Percentiles rank a stretch among this genome's conserved stretches.
These are phyloP conservation scores for Aspergillus sclerotioniger DNA, from an alignment of 495 filamentous ascomycete genomes.

Conservation along the genomic window DNA sequence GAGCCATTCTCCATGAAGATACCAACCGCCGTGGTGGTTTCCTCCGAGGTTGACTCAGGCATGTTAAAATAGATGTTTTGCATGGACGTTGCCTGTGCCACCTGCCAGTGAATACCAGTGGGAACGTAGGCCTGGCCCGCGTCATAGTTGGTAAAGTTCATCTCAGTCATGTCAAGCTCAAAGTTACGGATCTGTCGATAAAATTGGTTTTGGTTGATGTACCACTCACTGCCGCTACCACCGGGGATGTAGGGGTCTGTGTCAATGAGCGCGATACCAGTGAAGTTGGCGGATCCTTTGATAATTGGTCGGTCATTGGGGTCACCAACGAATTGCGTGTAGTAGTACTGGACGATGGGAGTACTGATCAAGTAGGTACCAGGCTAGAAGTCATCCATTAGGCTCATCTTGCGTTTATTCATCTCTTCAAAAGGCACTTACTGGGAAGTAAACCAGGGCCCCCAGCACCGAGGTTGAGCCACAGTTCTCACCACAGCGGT, in stretches of 20 bases:
- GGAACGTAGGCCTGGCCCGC: constrained; percentile 17
- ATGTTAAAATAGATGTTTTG: constrained; percentile 48
- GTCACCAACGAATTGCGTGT: constrained; percentile 32
- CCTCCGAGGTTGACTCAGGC: constrained; percentile 21
- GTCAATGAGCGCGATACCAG: constrained; percentile 23
- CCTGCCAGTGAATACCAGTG: constrained; percentile 34
- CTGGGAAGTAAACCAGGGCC: constrained; percentile 14
- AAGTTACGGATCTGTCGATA: constrained; percentile 31
- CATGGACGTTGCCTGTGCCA: constrained; percentile 30
- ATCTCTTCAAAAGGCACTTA: too few relatives aligned
- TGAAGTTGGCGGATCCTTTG: constrained; percentile 20
- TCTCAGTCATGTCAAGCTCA: constrained; percentile 23
- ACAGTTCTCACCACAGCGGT: constrained; percentile 1
- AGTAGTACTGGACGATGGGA: constrained; percentile 28
- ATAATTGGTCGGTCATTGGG: constrained; percentile 16
- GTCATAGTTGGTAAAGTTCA: constrained; percentile 23
- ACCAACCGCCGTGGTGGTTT: constrained; percentile 30
- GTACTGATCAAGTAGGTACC: constrained; percentile 29
- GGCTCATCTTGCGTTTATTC: too few relatives aligned
- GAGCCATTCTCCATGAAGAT: constrained; percentile 57
- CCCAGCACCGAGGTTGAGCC: neutral
- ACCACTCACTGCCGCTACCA: constrained; percentile 18
- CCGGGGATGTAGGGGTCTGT: constrained; percentile 37
- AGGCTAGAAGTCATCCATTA: too few relatives aligned
- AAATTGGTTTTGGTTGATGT: constrained; percentile 24